Evolutionary conservation across 1,284 basidiomycete genomes (phyloP).

Genomic region (Moesziomyces sp.): DNA sequence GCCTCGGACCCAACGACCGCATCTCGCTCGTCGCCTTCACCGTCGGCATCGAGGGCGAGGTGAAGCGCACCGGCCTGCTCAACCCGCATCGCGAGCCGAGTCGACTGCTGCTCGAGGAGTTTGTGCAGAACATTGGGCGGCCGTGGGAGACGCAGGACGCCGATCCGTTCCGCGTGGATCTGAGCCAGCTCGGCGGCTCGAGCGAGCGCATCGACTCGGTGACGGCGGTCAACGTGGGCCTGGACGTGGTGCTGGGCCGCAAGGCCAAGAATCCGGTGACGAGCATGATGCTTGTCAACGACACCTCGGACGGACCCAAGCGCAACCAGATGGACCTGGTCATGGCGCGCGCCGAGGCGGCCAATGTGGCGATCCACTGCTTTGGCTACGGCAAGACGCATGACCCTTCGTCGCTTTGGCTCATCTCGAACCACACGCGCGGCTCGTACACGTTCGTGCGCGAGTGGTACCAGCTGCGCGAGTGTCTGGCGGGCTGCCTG

Average conservation of each 20-base stretch:
- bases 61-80: constrained; percentile 55
- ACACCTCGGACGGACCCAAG: constrained; percentile 86
- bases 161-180: constrained; percentile 58
- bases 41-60: constrained; percentile 54
- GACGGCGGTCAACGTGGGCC: constrained; percentile 61
- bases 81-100: constrained; percentile 48
- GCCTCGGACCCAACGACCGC: constrained; percentile 59
- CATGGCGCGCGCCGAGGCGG: constrained; percentile 92
- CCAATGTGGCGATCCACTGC: constrained; percentile 93
- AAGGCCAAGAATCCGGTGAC: constrained; percentile 88
- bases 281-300: constrained; percentile 91
- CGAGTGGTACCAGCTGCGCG: constrained; percentile 64
- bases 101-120: constrained; percentile 43
- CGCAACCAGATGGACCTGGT: constrained; percentile 99
- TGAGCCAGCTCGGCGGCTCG: constrained; percentile 52
- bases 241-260: constrained; percentile 92
- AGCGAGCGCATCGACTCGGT: constrained; percentile 59
- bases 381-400: constrained; percentile 96
- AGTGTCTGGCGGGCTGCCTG: constrained; percentile 61
- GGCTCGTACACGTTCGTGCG: constrained; percentile 83
- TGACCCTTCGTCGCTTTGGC: constrained; percentile 97
- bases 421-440: constrained; percentile 94
- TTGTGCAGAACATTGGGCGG: constrained; percentile 55
- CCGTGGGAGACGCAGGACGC: constrained; percentile 48
- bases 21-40: constrained; percentile 58